phyloP scores from a whole-genome alignment of 78 protist species.

The Planoprotostelium fungivorum region DNA sequence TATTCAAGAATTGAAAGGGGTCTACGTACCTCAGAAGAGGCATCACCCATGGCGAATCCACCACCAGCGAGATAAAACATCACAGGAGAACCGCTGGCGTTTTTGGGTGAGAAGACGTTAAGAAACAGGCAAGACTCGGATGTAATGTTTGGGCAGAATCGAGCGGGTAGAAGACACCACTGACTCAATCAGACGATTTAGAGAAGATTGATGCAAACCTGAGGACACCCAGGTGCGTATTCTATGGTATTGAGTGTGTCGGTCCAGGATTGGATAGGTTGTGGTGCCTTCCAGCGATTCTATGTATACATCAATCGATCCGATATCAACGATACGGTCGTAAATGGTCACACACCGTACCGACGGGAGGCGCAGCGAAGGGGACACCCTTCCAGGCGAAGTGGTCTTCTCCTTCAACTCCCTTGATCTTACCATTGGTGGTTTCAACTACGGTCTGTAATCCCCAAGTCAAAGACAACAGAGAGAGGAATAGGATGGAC shows the following conservation, averaged over 20 bases:
- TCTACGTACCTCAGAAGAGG: neutral
- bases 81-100: neutral
- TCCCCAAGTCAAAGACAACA: too few species aligned
- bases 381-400: neutral
- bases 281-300: neutral
- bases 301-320: neutral
- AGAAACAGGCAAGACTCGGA: neutral
- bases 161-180: neutral
- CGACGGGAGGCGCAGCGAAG: neutral
- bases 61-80: neutral
- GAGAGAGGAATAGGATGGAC: too few species aligned
- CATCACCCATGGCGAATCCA: neutral
- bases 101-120: neutral
- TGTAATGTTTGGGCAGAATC: neutral
- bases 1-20: neutral
- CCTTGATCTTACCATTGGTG: neutral
- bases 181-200: too few species aligned
- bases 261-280: neutral
- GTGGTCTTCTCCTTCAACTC: neutral
- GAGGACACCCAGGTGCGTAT: neutral
- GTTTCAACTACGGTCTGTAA: neutral
- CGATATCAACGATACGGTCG: neutral
- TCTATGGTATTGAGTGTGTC: neutral
- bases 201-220: neutral
- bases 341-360: neutral